Conservation (phyloP, 2,329 filamentous ascomycete genomes). For the Stagonosporopsis tanaceti region DNA sequence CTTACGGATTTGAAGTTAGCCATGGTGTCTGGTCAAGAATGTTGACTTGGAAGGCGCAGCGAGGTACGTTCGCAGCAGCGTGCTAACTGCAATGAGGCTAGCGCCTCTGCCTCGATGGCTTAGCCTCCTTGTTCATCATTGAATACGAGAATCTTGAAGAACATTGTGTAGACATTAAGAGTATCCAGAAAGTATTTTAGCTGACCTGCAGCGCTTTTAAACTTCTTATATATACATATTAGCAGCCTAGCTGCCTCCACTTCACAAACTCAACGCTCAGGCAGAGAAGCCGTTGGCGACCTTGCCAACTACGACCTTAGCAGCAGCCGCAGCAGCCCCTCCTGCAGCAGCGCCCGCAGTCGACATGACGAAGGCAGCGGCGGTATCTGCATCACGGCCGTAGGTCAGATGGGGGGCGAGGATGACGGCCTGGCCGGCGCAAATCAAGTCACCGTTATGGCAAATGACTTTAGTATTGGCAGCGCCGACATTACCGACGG, state of each 20-base stretch:
- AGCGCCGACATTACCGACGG: slow-evolving; percentile 43
- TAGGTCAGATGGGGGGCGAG: slow-evolving; percentile 48
- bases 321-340: slow-evolving; percentile 16
- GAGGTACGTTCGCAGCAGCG: not conserved
- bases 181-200: slow-evolving; percentile 1
- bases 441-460: slow-evolving; percentile 47
- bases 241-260: not conserved
- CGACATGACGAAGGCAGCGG: slow-evolving; percentile 43
- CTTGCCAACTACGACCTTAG: slow-evolving; percentile 17
- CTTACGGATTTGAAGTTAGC: not conserved
- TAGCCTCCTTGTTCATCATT: slow-evolving; percentile 8
- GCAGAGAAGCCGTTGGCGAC: slow-evolving; percentile 13
- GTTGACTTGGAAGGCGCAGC: not conserved
- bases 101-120: not conserved
- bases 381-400: slow-evolving; percentile 38
- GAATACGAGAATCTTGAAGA: not conserved
- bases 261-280: not conserved
- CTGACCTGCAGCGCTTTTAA: slow-evolving; percentile 15
- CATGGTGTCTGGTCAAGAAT: not conserved
- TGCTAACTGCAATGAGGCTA: slow-evolving; percentile 2
- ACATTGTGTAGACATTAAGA: slow-evolving; percentile 1
- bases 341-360: slow-evolving; percentile 15
- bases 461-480: slow-evolving; percentile 47
- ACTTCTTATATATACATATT: slow-evolving; percentile 1
- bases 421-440: slow-evolving; percentile 39